Conservation (phyloP, 2,329 filamentous ascomycete species). For the Aphanocladium album region DNA sequence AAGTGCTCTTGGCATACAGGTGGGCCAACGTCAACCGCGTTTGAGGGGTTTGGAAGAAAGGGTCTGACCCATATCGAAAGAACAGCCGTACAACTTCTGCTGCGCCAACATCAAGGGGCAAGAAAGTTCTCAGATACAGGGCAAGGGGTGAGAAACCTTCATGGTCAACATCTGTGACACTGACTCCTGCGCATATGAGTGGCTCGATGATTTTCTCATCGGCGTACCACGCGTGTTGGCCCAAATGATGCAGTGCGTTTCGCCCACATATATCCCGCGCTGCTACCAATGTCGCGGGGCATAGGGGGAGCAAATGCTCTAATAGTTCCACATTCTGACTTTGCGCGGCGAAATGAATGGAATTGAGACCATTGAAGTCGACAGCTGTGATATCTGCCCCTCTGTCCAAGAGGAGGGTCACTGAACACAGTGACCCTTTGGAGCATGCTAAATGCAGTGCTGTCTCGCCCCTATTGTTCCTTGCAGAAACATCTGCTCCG, state of each 20-base stretch:
- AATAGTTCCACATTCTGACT: background rate
- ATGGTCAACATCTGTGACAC: background rate
- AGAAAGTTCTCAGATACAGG: background rate
- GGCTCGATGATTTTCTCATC: background rate
- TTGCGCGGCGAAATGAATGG: background rate
- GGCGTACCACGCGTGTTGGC: background rate
- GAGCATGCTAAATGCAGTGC: background rate
- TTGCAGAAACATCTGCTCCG: background rate
- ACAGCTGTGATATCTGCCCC: background rate
- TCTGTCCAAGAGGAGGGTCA: background rate
- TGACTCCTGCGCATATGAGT: background rate
- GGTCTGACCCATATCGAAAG: background rate
- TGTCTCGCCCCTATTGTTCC: background rate
- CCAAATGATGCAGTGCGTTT: background rate
- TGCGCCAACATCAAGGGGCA: background rate
- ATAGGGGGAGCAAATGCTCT: background rate
- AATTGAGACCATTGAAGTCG: background rate
- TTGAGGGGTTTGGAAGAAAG: background rate
- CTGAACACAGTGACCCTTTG: background rate
- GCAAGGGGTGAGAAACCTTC: background rate
- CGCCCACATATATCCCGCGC: background rate
- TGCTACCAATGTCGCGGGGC: background rate
- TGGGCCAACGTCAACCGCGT: background rate
- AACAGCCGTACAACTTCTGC: background rate
- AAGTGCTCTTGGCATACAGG: background rate